Evolutionary conservation across 2,329 filamentous ascomycete genomes (phyloP).

Genomic region (Pseudogymnoascus destructans): DNA sequence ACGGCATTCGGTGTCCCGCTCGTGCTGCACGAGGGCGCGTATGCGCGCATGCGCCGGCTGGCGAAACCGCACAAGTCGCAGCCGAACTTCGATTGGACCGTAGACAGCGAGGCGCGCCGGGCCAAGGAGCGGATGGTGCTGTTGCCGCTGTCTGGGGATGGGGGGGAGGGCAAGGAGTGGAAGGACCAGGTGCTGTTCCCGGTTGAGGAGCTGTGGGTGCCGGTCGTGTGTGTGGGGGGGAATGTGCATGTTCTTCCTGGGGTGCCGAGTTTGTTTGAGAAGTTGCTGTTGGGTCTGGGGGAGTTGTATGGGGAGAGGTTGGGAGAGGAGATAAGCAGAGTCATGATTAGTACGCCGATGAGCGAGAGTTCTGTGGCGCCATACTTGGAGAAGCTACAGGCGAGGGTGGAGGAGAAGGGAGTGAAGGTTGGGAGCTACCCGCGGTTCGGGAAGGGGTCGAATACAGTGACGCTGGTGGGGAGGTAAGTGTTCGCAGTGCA

Average conservation of each 20-base stretch:
- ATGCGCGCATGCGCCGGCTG: slow-evolving; percentile 69
- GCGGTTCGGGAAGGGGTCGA: slow-evolving; percentile 73
- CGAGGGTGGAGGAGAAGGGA: slow-evolving; percentile 56
- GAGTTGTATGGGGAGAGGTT: slow-evolving; percentile 57
- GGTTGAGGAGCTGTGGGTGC: slow-evolving; percentile 77
- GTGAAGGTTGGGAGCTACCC: slow-evolving; percentile 96
- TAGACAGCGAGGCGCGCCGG: slow-evolving; percentile 59
- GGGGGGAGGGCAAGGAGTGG: slow-evolving; percentile 39
- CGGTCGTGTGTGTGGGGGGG: slow-evolving; percentile 74
- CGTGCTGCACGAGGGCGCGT: slow-evolving; percentile 63
- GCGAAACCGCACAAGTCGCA: slow-evolving; percentile 61
- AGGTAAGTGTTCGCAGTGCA: slow-evolving; percentile 29
- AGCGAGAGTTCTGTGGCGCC: slow-evolving; percentile 74
- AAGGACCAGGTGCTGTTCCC: slow-evolving; percentile 68
- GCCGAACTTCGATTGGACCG: slow-evolving; percentile 72
- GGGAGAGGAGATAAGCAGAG: slow-evolving; percentile 58
- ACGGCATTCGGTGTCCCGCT: slow-evolving; percentile 73
- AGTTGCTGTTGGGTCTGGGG: slow-evolving; percentile 64
- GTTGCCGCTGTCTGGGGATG: slow-evolving; percentile 53
- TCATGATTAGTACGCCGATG: slow-evolving; percentile 77
- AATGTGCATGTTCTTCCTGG: slow-evolving; percentile 91
- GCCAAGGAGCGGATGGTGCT: slow-evolving; percentile 87
- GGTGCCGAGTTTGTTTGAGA: slow-evolving; percentile 70
- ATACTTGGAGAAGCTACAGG: slow-evolving; percentile 70
- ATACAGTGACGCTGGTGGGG: slow-evolving; percentile 81